These are phyloP conservation scores for Aureobasidium melanogenum DNA, from an alignment of 2,329 filamentous ascomycete species.

Conservation along the genomic window DNA sequence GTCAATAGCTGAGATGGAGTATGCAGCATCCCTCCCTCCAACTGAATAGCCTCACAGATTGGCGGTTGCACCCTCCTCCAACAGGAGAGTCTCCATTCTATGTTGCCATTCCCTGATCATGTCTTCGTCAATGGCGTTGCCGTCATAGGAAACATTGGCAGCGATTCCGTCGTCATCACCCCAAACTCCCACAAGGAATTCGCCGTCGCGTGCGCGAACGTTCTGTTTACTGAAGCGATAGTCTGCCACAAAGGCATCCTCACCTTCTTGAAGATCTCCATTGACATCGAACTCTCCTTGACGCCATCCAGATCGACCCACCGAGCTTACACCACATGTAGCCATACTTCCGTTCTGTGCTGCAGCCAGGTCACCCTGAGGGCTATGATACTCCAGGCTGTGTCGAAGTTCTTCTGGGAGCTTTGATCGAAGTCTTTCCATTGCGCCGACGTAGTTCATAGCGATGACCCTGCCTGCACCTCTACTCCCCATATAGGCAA, in stretches of 20 bases:
- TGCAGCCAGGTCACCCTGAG: slow-evolving; percentile 31
- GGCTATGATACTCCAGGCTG: slow-evolving; percentile 19
- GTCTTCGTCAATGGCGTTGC: slow-evolving; percentile 19
- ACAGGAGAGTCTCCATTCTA: slow-evolving; percentile 13
- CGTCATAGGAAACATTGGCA: slow-evolving; percentile 36
- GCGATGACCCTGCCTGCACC: slow-evolving; percentile 34
- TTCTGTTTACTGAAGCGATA: slow-evolving; percentile 28
- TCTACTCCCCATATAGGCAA: slow-evolving; percentile 25
- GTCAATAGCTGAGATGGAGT: not conserved
- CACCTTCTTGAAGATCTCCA: slow-evolving; percentile 12
- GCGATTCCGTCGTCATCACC: slow-evolving; percentile 29
- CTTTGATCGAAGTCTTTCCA: slow-evolving; percentile 31
- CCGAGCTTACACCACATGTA: slow-evolving; percentile 38
- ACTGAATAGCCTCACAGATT: not conserved
- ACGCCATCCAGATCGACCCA: slow-evolving; percentile 31
- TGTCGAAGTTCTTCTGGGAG: slow-evolving; percentile 24
- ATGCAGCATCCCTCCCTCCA: not conserved
- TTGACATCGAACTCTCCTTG: slow-evolving; percentile 21
- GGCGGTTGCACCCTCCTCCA: not conserved
- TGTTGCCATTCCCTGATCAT: slow-evolving; percentile 21
- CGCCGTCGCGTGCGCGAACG: slow-evolving; percentile 36
- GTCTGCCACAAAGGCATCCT: slow-evolving; percentile 32
- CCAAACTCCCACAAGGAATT: slow-evolving; percentile 37
- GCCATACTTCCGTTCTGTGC: slow-evolving; percentile 26
- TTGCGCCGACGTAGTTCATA: slow-evolving; percentile 32